Evolutionary conservation across 139 green algal species (phyloP).

Genomic region (Zygnema circumcarinatum): DNA sequence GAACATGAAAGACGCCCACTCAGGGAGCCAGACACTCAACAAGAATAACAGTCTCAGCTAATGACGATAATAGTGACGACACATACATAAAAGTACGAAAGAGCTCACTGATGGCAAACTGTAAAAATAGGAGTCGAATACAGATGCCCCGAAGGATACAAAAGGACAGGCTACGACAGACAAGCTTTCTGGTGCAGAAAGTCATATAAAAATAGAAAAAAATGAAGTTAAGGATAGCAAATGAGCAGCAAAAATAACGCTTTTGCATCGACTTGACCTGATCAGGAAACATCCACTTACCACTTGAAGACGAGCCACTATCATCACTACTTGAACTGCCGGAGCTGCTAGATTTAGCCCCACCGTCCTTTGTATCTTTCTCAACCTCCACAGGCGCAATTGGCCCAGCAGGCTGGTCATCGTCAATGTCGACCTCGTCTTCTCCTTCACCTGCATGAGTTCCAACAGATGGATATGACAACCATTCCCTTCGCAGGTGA

Average conservation of each 20-base stretch:
- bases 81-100: neutral
- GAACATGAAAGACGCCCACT: too few species aligned
- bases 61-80: neutral
- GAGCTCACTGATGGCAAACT: neutral
- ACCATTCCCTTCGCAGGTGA: neutral
- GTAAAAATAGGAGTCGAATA: neutral
- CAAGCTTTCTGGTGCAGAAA: too few species aligned
- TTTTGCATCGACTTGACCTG: too few species aligned
- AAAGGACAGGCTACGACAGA: too few species aligned
- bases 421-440: conserved; percentile 19
- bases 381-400: conserved; percentile 10
- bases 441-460: conserved; percentile 7
- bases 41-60: neutral
- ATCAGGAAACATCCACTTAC: too few species aligned
- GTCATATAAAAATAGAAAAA: too few species aligned
- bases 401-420: neutral
- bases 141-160: neutral
- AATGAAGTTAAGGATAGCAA: too few species aligned
- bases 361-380: conserved; percentile 11
- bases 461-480: neutral
- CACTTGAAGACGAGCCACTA: conserved; percentile 30
- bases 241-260: too few species aligned
- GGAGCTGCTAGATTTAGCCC: conserved; percentile 1
- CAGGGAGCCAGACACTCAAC: neutral
- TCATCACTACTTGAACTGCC: conserved; percentile 28